Evolutionary conservation across 1,139 yeast species (phyloP).

Genomic region (Sugiyamaella neomexicana): DNA sequence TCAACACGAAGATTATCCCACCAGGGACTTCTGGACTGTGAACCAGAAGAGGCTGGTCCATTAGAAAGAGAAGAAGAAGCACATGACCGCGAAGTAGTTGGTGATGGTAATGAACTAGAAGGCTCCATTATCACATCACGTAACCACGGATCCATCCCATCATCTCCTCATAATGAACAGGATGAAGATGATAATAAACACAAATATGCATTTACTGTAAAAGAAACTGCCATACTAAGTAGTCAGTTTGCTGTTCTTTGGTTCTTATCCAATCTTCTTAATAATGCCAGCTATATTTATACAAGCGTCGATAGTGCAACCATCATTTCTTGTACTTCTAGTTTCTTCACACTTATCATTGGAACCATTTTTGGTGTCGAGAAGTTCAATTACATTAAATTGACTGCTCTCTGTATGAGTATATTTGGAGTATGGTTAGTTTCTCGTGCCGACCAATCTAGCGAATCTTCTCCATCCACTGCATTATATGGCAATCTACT

Average conservation of each 20-base stretch:
- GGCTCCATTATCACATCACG: not conserved
- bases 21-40: slow-evolving; percentile 7
- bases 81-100: slow-evolving; percentile 5
- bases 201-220: slow-evolving; percentile 31
- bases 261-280: slow-evolving; percentile 86
- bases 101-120: slow-evolving; percentile 2
- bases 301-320: slow-evolving; percentile 95
- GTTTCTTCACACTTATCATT: slow-evolving; percentile 85
- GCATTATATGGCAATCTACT: slow-evolving; percentile 72
- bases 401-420: slow-evolving; percentile 68
- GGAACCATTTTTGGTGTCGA: slow-evolving; percentile 77
- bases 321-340: slow-evolving; percentile 84
- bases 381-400: slow-evolving; percentile 59
- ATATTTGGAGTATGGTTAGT: slow-evolving; percentile 78
- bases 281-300: slow-evolving; percentile 81
- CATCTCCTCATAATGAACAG: slow-evolving; percentile 7
- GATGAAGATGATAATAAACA: not conserved
- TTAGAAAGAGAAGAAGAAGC: slow-evolving; percentile 5
- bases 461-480: slow-evolving; percentile 40
- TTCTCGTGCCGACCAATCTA: slow-evolving; percentile 52
- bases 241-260: slow-evolving; percentile 82
- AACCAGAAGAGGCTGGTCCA: not conserved
- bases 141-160: slow-evolving; percentile 14
- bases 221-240: slow-evolving; percentile 53
- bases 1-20: not conserved